A percentile compares a stretch with the other conserved stretches of the same genome.
Conservation (phyloP, 768 basidiomycete species). For the Chiua virens region DNA sequence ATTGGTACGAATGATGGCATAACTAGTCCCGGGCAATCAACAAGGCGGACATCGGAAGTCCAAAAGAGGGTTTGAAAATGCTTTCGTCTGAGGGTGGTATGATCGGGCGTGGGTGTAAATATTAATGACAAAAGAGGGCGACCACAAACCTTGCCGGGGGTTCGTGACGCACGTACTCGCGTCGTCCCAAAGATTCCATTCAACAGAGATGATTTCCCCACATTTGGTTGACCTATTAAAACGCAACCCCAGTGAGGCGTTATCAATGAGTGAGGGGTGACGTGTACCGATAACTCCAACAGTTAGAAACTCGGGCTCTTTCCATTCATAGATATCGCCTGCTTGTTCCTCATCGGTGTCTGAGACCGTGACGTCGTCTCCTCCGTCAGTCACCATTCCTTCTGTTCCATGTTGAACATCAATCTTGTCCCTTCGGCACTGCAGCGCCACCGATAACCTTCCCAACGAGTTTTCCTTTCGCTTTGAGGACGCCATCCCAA, state of each 20-base stretch:
- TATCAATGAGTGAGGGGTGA: neutral
- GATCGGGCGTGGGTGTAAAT: neutral
- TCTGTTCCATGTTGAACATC: neutral
- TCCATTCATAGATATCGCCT: slow-evolving; percentile 18
- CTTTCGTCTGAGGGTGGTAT: slow-evolving; percentile 63
- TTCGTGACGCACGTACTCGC: slow-evolving; percentile 80
- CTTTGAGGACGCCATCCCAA: slow-evolving; percentile 64
- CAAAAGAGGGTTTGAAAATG: slow-evolving; percentile 94
- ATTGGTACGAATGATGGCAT: slow-evolving; percentile 82
- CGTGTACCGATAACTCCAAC: slow-evolving; percentile 73
- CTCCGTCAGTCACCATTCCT: slow-evolving; percentile 23
- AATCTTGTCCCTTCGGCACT: slow-evolving; percentile 30
- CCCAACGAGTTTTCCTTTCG: slow-evolving; percentile 45
- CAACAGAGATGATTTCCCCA: slow-evolving; percentile 89
- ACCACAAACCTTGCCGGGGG: slow-evolving; percentile 77
- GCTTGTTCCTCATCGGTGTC: slow-evolving; percentile 16
- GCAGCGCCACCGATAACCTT: slow-evolving; percentile 43
- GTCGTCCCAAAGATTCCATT: slow-evolving; percentile 85
- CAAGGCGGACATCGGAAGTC: slow-evolving; percentile 82
- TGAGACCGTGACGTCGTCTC: slow-evolving; percentile 4
- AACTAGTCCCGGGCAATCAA: slow-evolving; percentile 95
- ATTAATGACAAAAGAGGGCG: neutral
- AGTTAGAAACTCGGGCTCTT: slow-evolving; percentile 64
- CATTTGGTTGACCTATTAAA: slow-evolving; percentile 82
- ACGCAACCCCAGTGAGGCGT: neutral